These are phyloP conservation scores for Colletotrichum tamarilloi DNA, from an alignment of 2,329 filamentous ascomycete species.

Conservation along the genomic window DNA sequence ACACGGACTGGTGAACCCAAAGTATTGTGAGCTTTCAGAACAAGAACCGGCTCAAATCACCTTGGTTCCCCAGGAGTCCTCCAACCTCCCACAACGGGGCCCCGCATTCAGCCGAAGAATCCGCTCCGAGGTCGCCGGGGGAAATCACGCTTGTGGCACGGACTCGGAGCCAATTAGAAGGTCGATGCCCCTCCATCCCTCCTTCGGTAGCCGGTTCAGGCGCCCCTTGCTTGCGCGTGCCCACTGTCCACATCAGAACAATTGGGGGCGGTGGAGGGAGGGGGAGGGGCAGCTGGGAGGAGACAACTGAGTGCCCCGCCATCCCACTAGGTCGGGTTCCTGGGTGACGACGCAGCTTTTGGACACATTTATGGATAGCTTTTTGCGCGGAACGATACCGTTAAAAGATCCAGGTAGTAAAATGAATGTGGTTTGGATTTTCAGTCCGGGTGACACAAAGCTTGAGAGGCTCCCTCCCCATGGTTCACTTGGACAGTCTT, in stretches of 20 bases:
- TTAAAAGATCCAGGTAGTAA: no score
- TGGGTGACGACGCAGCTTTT: background rate
- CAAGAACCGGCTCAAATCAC: background rate
- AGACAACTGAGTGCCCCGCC: background rate
- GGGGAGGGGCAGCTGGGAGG: background rate
- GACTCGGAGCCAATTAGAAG: background rate
- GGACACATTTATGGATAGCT: background rate
- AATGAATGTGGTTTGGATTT: no score
- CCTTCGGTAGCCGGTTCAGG: conserved; percentile 7
- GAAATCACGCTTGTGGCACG: background rate
- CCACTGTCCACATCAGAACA: background rate
- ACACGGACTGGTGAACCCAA: no score
- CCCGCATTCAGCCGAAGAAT: conserved; percentile 22
- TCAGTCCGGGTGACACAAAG: no score
- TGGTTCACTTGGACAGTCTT: background rate
- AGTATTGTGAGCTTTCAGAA: background rate
- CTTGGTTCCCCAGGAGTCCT: background rate
- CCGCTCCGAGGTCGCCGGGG: conserved; percentile 31
- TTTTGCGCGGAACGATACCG: background rate
- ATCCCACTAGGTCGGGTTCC: background rate
- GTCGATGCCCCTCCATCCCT: background rate
- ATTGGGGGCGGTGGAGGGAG: background rate
- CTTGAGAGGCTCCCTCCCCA: background rate
- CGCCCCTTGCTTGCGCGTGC: background rate
- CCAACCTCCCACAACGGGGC: background rate